A percentile compares a stretch with the other conserved stretches of the same genome.
phyloP scores from a whole-genome alignment of 306 rosid species.

The Potentilla sterilis region DNA sequence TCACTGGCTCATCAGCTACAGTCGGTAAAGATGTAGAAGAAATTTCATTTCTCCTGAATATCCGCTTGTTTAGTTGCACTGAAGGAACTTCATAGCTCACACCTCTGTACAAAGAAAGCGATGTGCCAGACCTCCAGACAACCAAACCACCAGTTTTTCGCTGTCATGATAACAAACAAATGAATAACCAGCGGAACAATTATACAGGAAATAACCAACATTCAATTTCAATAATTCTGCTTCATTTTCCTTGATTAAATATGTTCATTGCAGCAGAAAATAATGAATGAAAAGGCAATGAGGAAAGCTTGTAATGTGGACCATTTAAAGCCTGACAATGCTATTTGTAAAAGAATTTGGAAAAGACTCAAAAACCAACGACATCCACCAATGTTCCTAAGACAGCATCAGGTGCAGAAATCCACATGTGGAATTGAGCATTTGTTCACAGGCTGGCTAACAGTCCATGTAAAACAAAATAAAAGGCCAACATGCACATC shows the following conservation, averaged over 20 bases:
- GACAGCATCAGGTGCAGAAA: not conserved
- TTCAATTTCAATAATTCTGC: not conserved
- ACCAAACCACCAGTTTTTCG: slow-evolving; percentile 97
- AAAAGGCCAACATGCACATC: not conserved
- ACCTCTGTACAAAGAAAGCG: slow-evolving; percentile 91
- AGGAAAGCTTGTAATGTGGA: not conserved
- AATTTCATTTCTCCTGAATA: slow-evolving; percentile 40
- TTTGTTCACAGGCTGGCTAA: not conserved
- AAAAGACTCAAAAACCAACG: not conserved
- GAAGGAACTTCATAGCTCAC: slow-evolving; percentile 83
- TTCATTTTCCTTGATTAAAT: not conserved
- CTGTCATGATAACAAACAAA: slow-evolving; percentile 42
- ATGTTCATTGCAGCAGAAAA: not conserved
- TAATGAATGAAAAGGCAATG: not conserved
- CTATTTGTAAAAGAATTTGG: not conserved
- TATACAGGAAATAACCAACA: not conserved
- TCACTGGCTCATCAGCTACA: slow-evolving; percentile 27
- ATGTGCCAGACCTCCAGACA: slow-evolving; percentile 95
- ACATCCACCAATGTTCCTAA: slow-evolving; percentile 1
- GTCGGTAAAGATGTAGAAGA: slow-evolving; percentile 33
- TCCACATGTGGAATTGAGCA: not conserved
- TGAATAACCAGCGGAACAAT: slow-evolving; percentile 9
- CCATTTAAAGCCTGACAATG: not conserved
- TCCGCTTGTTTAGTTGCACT: slow-evolving; percentile 49
- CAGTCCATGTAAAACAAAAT: not conserved